A percentile compares a stretch with the other conserved stretches of the same genome.
Evolutionary conservation across 768 basidiomycete species (phyloP).

Genomic region (Termitomyces sp.): DNA sequence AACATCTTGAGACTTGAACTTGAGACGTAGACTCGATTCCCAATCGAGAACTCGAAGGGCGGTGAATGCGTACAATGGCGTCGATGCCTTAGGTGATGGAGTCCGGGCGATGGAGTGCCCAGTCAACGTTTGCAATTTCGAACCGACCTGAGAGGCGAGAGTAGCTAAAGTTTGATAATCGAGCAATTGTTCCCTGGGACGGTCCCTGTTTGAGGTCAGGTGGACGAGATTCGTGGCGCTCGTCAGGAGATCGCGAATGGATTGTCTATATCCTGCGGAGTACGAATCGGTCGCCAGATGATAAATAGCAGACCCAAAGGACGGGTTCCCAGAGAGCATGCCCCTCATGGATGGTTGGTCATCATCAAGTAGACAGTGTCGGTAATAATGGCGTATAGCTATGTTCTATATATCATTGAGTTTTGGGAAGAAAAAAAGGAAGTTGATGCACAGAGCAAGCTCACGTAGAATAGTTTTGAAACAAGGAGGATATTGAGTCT

Average conservation of each 20-base stretch:
- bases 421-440: not conserved
- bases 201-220: not conserved
- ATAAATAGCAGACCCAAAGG: not conserved
- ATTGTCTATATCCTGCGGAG: not conserved
- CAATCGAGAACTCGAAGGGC: slow-evolving; percentile 2
- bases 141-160: not conserved
- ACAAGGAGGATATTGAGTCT: not conserved
- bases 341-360: not conserved
- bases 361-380: not conserved
- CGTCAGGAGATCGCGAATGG: not conserved
- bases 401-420: not conserved
- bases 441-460: not conserved
- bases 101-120: not conserved
- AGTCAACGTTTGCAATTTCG: slow-evolving; percentile 2
- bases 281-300: not conserved
- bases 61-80: slow-evolving; percentile 1
- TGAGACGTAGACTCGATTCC: not conserved
- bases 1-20: not conserved
- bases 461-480: slow-evolving; percentile 5
- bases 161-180: not conserved
- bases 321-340: not conserved
- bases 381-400: not conserved
- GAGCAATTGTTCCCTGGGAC: not conserved
- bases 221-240: slow-evolving; percentile 2
- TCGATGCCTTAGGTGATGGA: not conserved